Conservation (phyloP, 2,329 filamentous ascomycete species). For the Pseudogymnoascus sp. region DNA sequence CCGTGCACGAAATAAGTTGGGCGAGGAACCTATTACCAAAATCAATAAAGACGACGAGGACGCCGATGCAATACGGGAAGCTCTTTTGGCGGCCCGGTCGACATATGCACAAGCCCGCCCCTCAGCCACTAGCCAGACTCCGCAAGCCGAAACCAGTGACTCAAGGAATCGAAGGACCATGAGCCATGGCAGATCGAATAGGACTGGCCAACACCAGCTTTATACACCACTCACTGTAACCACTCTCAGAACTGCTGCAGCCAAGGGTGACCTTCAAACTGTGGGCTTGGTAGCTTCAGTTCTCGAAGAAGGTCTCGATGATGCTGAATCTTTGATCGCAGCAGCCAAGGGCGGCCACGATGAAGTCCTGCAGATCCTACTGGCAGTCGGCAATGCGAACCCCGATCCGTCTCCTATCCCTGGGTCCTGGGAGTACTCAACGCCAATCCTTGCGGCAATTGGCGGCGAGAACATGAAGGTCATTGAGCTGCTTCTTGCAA, state of each 20-base stretch:
- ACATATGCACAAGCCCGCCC: conserved; percentile 34
- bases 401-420: conserved; percentile 59
- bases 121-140: conserved; percentile 22
- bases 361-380: conserved; percentile 33
- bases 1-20: conserved; percentile 81
- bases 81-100: conserved; percentile 55
- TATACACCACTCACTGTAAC: conserved; percentile 55
- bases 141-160: conserved; percentile 21
- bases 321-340: conserved; percentile 81
- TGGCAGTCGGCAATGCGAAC: conserved; percentile 44
- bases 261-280: conserved; percentile 52
- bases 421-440: conserved; percentile 62
- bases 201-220: conserved; percentile 54
- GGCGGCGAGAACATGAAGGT: conserved; percentile 81
- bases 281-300: conserved; percentile 54
- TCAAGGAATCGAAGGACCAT: conserved; percentile 42
- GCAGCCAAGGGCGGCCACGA: conserved; percentile 89
- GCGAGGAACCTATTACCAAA: conserved; percentile 82
- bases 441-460: conserved; percentile 89
- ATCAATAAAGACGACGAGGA: conserved; percentile 68
- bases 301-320: conserved; percentile 46
- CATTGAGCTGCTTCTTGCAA: conserved; percentile 68
- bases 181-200: conserved; percentile 43
- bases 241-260: conserved; percentile 50
- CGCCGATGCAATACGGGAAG: conserved; percentile 66